Base-by-base conservation (phyloP, 371 early-diverging fungal species). In the Rhizopus stolonifer region DNA sequence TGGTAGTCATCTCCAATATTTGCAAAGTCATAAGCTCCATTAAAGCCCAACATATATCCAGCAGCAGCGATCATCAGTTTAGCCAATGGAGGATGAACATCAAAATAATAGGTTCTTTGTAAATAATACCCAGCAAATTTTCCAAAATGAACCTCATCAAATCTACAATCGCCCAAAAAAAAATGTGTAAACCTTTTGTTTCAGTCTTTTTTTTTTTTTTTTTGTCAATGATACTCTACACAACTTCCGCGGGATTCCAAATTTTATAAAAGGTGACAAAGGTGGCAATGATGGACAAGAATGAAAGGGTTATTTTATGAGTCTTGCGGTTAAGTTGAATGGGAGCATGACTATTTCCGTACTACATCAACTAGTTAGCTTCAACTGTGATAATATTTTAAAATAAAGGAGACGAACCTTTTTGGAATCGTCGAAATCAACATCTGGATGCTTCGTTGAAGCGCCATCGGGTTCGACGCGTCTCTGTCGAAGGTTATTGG, bases 1-100 rank as follows among this genome's bases (percentile, higher is more conserved):
- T 87, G 72, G 60, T 98, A 98, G 58, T 83, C 86, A 46, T 94
- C 88, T 7, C 95, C 97, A 67, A 98, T 98, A 54, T 88, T 90
- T 15, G 89, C 94, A 67, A 98, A 98, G 56, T 89, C 76, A 63
- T 89, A 98, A 54, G 89, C 86, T 1, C 99, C 99, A 55, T 97
- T 91, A 69, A 93, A 97, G 15, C 98, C 97, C 23, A 91, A 69
- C 19, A 95, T 61, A 54, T 81, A 88, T 1, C 94, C 95, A 46
- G 79, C 82, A 18, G 83, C 82, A 9, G 96, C 99, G 14, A 98
- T 74, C 69, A 99, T 77, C 74, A 99, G 64, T 70, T 99, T 99
- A 19, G 99, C 99, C 34, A 99, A 81, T 4, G 99, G 99, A 31
- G 99, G 99, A 65, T 99, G 99, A 14, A 99, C 99, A 70, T 99